Evolutionary conservation across 2,329 filamentous ascomycete genomes (phyloP), one percentile per base, ranked within the genome.

Genomic region (Pseudocercospora cruenta): DNA sequence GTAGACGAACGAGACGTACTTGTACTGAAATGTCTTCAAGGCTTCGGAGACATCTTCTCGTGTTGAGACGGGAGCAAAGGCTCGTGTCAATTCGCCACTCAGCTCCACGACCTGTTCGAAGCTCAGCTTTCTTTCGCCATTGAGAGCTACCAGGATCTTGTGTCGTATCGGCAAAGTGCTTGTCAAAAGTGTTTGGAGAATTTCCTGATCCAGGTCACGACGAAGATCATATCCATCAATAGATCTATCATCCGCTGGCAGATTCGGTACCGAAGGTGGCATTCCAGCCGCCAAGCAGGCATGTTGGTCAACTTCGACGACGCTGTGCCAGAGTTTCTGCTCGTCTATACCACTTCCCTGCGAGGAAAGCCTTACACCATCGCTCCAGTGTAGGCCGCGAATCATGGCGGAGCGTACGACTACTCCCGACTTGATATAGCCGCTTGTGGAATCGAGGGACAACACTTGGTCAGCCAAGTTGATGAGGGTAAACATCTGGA

Each of bases 281-380:
- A 67, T 64, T 1, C 67, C 64, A 21, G 67, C 64, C 10, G 67
- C 67, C 2, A 67, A 60, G 26, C 58, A 67, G n/a, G 67, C 67
- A 31, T 69, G 59, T 19, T 65, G 64, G 28, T 69, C 67, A 3
- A 69, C 26, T 10, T 69, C 67, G 7, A 62, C 45, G 14, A 69
- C 64, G 6, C 54, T 31, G 33, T 64, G 57, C 67, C 64, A 69
- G n/a, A 69, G 47, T 28, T 57, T 36, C 5, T 51, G 45, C 45
- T 58, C 22, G 45, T 64, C 45, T n/a, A 43, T 45, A n/a, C 28
- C 14, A 43, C 43, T 33, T 4, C 60, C 54, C 19, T 33, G 53
- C 10, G 47, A 55, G 1, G 51, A 55, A 8, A 31, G 16, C 14
- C 12, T 26, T n/a, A 33, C 16, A 24, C 22, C 55, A 43, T 55